Conservation (phyloP, 768 basidiomycete species). For the Butyriboletus loyo region DNA sequence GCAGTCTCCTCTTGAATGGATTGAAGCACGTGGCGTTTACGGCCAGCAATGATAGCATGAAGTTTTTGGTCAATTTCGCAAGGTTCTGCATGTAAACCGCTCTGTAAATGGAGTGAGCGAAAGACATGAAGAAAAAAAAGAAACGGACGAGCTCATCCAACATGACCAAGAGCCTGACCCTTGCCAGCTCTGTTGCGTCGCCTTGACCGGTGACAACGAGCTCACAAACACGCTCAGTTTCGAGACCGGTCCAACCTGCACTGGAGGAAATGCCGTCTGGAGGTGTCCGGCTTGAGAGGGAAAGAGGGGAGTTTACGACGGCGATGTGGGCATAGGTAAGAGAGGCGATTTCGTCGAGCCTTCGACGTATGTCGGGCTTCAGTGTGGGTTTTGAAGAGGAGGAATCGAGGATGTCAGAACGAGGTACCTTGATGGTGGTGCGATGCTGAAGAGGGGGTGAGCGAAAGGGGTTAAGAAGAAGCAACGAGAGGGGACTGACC, state of each 20-base stretch:
- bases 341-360: conserved; percentile 91
- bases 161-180: conserved; percentile 89
- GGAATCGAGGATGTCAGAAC: conserved; percentile 90
- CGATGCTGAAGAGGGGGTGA: conserved; percentile 55
- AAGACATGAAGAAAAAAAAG: neutral
- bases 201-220: conserved; percentile 86
- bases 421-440: conserved; percentile 82
- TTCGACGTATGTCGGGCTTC: conserved; percentile 77
- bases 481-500: conserved; percentile 39
- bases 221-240: conserved; percentile 92
- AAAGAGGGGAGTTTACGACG: conserved; percentile 82
- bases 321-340: conserved; percentile 92
- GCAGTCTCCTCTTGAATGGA: conserved; percentile 95
- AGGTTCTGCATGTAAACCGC: conserved; percentile 84
- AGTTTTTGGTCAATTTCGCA: conserved; percentile 95
- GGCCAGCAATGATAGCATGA: conserved; percentile 86
- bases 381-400: conserved; percentile 74
- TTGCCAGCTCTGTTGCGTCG: conserved; percentile 87
- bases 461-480: conserved; percentile 7
- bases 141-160: conserved; percentile 85
- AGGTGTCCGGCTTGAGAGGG: conserved; percentile 70
- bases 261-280: conserved; percentile 74
- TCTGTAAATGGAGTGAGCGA: conserved; percentile 42
- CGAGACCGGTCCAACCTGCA: conserved; percentile 85
- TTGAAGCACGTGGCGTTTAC: conserved; percentile 84